Evolutionary conservation across 768 basidiomycete species (phyloP), one percentile per base, ranked within the genome.

Genomic region (Pleurotus eryngii): DNA sequence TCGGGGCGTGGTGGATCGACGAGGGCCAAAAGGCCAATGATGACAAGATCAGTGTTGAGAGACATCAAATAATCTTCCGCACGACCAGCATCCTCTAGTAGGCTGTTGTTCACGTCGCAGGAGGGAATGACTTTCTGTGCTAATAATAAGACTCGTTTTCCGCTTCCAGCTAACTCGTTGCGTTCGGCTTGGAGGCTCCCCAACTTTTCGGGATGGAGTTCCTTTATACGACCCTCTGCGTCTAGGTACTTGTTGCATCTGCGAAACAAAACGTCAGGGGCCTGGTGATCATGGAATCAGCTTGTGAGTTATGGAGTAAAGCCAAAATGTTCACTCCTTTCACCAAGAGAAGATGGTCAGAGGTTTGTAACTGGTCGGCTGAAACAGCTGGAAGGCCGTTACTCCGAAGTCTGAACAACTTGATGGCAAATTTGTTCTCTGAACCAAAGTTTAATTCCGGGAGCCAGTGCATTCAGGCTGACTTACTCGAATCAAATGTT

Each of bases 61-160:
- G 71, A 65, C n/a, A 70, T 74, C 56, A 84, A 66, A 17, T 69
- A 59, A 48, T 79, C 79, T 43, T 79, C 75, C 58, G 81, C 71
- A 0, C 74, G 73, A 39, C 76, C 72, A 9, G 64, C 58, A 46
- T 74, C 64, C 5, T 39, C 58, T 3, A 59, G 18, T 3, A 65
- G 47, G 3, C 65, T 60, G 55, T 74, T 71, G 22, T 72, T 65
- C 0, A 78, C 40, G 8, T 64, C 64, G 15, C 67, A 66, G 8
- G 64, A 68, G 1, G 67, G 59, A 17, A 84, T 60, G 12, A 77
- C 58, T 12, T 76, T 74, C 46, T 79, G 74, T 24, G 83, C 81
- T 15, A 86, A 74, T 1, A 84, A 70, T 11, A 87, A 72, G n/a
- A 87, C 84, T n/a, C 85, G 76, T 62, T 82, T 82, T 1, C 85